phyloP scores from a whole-genome alignment of 352 stramenopile genomes.

The Phytophthora colocasiae region DNA sequence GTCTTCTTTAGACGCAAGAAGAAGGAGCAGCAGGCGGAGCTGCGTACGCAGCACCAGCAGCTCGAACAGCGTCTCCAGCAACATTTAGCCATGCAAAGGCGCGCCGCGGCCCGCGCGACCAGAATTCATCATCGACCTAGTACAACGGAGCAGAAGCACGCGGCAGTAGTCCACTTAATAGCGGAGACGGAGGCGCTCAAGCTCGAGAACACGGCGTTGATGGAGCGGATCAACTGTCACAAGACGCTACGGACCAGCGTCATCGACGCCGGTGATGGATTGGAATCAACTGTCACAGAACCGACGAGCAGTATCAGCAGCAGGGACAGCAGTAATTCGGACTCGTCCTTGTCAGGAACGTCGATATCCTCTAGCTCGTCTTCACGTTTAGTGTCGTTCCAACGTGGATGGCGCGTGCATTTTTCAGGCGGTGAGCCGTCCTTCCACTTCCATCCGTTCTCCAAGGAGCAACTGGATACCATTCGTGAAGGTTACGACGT shows the following conservation, averaged over 20 bases:
- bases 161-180: slow-evolving; percentile 35
- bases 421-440: slow-evolving; percentile 37
- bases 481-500: slow-evolving; percentile 41
- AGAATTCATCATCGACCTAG: slow-evolving; percentile 1
- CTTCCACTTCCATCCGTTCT: slow-evolving; percentile 49
- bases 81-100: slow-evolving; percentile 45
- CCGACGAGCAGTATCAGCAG: slow-evolving; percentile 19
- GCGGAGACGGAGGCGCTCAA: slow-evolving; percentile 48
- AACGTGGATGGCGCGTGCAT: slow-evolving; percentile 35
- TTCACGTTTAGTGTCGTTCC: slow-evolving; percentile 13
- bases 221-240: slow-evolving; percentile 34
- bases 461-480: slow-evolving; percentile 34
- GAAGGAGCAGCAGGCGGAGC: slow-evolving; percentile 52
- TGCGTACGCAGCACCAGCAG: slow-evolving; percentile 44
- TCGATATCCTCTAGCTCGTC: slow-evolving; percentile 23
- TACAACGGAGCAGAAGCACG: slow-evolving; percentile 15
- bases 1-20: slow-evolving; percentile 61
- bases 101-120: slow-evolving; percentile 29
- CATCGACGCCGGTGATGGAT: slow-evolving; percentile 7
- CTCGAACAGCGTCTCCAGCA: slow-evolving; percentile 46
- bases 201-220: slow-evolving; percentile 46
- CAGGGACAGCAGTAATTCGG: slow-evolving; percentile 35
- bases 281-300: slow-evolving; percentile 14
- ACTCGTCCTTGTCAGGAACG: slow-evolving; percentile 19
- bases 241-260: slow-evolving; percentile 27